Evolutionary conservation across 768 basidiomycete species (phyloP), one percentile per base, ranked within the genome.

Genomic region (Serendipita vermifera): DNA sequence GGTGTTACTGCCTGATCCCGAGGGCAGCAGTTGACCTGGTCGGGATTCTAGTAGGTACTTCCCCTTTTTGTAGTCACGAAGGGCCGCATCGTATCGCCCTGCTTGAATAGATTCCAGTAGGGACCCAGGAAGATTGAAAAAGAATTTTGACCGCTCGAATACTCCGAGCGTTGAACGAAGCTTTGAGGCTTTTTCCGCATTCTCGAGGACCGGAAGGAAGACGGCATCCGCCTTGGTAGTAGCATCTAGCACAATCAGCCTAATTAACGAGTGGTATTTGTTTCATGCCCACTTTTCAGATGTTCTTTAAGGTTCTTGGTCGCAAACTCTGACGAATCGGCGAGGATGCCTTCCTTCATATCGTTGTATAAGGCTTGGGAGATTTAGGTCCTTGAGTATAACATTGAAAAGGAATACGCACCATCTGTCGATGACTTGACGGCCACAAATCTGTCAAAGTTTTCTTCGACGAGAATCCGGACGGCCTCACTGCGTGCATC

Each of bases 361-460:
- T 96, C 92, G 24, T 82, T 77, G 65, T 90, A 85, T 7, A 96
- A 71, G 3, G 87, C 93, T 98, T 63, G 9, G n/a, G 7, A 26
- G 6, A 15, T 4, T 51, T 51, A 26, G 20, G 11, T 1, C 9
- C 17, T 29, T 51, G 48, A 6, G 29, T 32, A 35, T 6, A 39
- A 17, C 17, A n/a, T 20, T 41, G 32, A 55, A 46, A 38, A 24
- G 54, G n/a, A 1, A 31, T 32, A 51, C 39, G 3, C 9, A 92
- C 93, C 86, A 69, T 94, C 93, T n/a, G 88, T 94, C 6, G 87
- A 87, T 6, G 89, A 88, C 64, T 99, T 99, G 56, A 99, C 94
- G 2, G 89, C 87, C 15, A 98, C 94, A 64, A 98, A 99, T 11
- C 91, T 77, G 70, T 98, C 93, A 68, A 98, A 97, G 68, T 98